Evolutionary conservation across 2,329 filamentous ascomycete species (phyloP).

Genomic region (Drechslerella dactyloides): DNA sequence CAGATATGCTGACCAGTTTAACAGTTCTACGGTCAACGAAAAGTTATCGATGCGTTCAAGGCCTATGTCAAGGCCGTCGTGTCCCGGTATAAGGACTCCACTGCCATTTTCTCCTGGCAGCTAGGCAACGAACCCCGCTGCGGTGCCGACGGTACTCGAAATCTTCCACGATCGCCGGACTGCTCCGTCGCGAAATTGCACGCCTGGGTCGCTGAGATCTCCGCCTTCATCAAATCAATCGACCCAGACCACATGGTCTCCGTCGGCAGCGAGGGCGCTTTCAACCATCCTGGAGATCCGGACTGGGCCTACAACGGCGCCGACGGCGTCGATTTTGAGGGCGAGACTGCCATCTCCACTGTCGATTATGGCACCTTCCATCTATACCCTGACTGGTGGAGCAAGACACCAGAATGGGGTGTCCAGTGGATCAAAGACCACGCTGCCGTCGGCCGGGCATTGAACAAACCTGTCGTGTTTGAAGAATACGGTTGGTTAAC

Average conservation of each 20-base stretch:
- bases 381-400: conserved; percentile 66
- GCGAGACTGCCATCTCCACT: conserved; percentile 61
- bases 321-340: conserved; percentile 65
- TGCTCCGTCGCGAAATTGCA: conserved; percentile 61
- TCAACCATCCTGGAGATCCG: conserved; percentile 52
- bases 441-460: conserved; percentile 59
- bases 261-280: conserved; percentile 62
- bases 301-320: conserved; percentile 59
- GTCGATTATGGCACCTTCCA: conserved; percentile 67
- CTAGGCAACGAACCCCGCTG: conserved; percentile 65
- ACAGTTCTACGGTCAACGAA: conserved; percentile 62
- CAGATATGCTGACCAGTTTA: conserved; percentile 50
- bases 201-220: conserved; percentile 64
- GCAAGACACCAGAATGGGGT: conserved; percentile 63
- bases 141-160: conserved; percentile 61
- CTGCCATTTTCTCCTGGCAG: conserved; percentile 65
- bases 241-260: conserved; percentile 65
- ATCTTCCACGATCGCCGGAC: conserved; percentile 59
- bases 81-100: conserved; percentile 61
- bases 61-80: conserved; percentile 63
- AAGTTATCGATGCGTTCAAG: conserved; percentile 63
- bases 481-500: conserved; percentile 67
- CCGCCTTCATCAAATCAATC: conserved; percentile 63
- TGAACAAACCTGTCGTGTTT: conserved; percentile 64
- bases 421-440: conserved; percentile 66